Evolutionary conservation across 2,329 filamentous ascomycete species (phyloP).

Genomic region (Aspergillus brunneoviolaceus): DNA sequence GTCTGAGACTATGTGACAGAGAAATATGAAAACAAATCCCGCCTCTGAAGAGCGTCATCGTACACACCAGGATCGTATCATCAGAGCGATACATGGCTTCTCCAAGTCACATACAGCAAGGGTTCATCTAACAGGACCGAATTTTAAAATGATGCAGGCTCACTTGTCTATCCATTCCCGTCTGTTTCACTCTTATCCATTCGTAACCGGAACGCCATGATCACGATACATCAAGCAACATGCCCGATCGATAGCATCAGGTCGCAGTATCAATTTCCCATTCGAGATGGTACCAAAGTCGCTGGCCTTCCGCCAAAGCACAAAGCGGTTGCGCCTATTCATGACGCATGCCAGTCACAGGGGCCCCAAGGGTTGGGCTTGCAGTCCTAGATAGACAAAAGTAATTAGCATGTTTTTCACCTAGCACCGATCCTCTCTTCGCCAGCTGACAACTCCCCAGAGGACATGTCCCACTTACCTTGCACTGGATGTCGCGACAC

Average conservation of each 20-base stretch:
- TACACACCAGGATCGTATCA: not conserved
- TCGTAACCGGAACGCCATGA: not conserved
- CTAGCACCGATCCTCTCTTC: not conserved
- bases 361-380: slow-evolving; percentile 33
- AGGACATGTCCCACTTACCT: slow-evolving; percentile 17
- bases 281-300: not conserved
- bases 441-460: not conserved
- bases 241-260: not conserved
- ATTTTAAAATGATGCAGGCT: not conserved
- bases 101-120: not conserved
- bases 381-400: slow-evolving; percentile 26
- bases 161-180: not conserved
- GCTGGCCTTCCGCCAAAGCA: not conserved
- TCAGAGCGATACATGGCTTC: not conserved
- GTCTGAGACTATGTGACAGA: not conserved
- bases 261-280: not conserved
- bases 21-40: not conserved
- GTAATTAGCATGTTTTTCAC: not conserved
- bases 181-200: not conserved
- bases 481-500: slow-evolving; percentile 37
- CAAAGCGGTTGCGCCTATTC: not conserved
- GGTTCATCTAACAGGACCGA: not conserved
- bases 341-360: slow-evolving; percentile 21
- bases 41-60: not conserved
- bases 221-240: not conserved